These are phyloP conservation scores for Macadamia tetraphylla DNA, from an alignment of 164 flowering plant genomes.

Conservation along the genomic window DNA sequence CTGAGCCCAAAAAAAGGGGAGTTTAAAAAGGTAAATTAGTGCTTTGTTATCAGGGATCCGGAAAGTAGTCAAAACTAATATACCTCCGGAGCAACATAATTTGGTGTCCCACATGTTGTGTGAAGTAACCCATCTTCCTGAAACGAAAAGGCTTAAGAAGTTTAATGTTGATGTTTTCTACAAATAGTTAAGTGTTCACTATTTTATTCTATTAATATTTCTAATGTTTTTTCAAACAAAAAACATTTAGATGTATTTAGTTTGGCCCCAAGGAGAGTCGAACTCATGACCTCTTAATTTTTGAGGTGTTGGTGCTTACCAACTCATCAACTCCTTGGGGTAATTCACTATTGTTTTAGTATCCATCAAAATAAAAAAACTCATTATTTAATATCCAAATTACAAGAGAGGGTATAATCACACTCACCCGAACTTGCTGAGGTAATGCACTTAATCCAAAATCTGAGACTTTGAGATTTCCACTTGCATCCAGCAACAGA, in stretches of 20 bases:
- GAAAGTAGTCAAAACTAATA: slow-evolving; percentile 6
- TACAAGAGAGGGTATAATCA: slow-evolving; percentile 8
- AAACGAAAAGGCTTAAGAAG: not conserved
- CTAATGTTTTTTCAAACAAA: too few relatives aligned
- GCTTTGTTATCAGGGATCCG: not conserved
- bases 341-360: too few relatives aligned
- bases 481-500: slow-evolving; percentile 83
- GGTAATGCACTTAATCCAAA: slow-evolving; percentile 97
- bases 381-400: not conserved
- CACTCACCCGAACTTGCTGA: slow-evolving; percentile 93
- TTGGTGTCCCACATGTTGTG: slow-evolving; percentile 97
- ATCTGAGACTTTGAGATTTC: slow-evolving; percentile 89
- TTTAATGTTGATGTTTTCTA: not conserved
- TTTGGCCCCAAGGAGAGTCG: too few relatives aligned
- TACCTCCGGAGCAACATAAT: slow-evolving; percentile 99
- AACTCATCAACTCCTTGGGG: too few relatives aligned
- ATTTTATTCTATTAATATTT: too few relatives aligned
- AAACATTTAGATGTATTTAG: too few relatives aligned
- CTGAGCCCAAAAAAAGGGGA: not conserved
- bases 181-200: too few relatives aligned
- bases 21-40: not conserved
- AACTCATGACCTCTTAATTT: too few relatives aligned
- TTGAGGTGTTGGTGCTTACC: too few relatives aligned
- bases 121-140: slow-evolving; percentile 96
- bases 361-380: too few relatives aligned